Conservation (phyloP, 106 monocot genomes). For the Iris macrosiphon region DNA sequence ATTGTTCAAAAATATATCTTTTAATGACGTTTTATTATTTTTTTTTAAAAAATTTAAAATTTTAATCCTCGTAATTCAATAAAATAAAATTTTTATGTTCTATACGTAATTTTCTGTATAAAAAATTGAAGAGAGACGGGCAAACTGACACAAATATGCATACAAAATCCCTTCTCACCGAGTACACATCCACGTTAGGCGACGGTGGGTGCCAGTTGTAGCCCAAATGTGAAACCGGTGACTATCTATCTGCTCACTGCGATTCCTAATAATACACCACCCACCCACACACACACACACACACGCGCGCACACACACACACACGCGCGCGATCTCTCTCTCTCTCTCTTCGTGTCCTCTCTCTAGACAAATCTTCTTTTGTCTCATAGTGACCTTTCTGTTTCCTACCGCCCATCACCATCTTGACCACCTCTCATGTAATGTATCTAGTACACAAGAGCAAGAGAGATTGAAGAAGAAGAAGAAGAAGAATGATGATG, state of each 20-base stretch:
- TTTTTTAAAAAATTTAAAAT: too few species aligned
- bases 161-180: too few species aligned
- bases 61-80: too few species aligned
- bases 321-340: neutral
- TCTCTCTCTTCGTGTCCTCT: neutral
- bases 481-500: constrained; percentile 33
- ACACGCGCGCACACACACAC: neutral
- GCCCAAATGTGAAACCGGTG: neutral
- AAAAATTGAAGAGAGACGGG: neutral
- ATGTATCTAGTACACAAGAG: neutral
- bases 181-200: too few species aligned
- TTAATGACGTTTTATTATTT: too few species aligned
- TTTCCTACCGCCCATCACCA: neutral
- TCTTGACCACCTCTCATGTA: neutral
- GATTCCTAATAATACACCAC: too few species aligned
- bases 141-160: too few species aligned
- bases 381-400: neutral
- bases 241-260: too few species aligned
- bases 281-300: neutral
- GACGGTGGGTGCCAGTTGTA: neutral
- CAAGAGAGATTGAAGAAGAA: constrained; percentile 6
- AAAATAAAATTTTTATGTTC: too few species aligned
- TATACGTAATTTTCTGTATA: too few species aligned
- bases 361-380: neutral
- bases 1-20: too few species aligned